These are phyloP conservation scores for Claviceps purpurea DNA, from an alignment of 2,329 filamentous ascomycete species.

Conservation along the genomic window DNA sequence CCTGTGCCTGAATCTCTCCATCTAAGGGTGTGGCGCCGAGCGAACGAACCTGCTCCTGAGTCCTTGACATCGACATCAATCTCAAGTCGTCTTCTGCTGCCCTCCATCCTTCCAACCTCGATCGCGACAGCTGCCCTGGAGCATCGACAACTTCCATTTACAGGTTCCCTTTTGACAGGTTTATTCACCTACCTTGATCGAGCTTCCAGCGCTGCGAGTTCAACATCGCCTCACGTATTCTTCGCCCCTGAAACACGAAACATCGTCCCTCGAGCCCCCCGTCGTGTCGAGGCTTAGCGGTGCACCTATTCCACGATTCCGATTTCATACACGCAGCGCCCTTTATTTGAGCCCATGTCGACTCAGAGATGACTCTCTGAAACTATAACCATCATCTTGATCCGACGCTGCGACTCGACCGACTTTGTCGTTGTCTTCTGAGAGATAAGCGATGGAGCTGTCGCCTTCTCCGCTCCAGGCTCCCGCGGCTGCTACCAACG, in stretches of 20 bases:
- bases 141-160: neutral
- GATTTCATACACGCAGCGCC: neutral
- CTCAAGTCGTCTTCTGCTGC: neutral
- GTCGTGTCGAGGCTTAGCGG: neutral
- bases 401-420: neutral
- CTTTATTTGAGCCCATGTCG: neutral
- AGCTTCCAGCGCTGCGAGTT: neutral
- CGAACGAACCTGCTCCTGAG: neutral
- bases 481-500: slow-evolving; percentile 26
- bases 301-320: neutral
- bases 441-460: slow-evolving; percentile 36
- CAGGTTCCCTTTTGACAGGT: neutral
- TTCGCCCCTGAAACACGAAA: neutral
- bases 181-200: neutral
- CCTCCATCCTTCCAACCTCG: neutral
- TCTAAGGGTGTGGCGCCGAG: neutral
- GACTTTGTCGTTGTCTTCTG: neutral
- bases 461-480: slow-evolving; percentile 30
- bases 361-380: slow-evolving; percentile 2
- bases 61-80: slow-evolving; percentile 1
- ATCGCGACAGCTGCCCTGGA: neutral
- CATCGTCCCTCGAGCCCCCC: neutral
- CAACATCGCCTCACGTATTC: neutral
- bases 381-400: neutral
- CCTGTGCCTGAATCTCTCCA: slow-evolving; percentile 2